Conservation (phyloP, 805 yeast genomes). For the Candida ortonii region DNA sequence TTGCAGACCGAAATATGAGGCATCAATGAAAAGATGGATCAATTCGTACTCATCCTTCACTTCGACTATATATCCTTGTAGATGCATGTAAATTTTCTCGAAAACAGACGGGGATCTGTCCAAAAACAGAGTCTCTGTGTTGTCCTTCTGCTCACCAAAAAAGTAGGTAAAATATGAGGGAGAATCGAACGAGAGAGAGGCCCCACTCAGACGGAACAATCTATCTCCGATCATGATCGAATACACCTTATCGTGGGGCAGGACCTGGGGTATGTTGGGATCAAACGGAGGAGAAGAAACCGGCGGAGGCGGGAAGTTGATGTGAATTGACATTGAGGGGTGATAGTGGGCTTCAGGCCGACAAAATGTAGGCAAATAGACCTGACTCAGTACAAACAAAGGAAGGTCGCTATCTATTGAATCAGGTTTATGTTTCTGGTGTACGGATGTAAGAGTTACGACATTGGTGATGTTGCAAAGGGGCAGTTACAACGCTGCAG, state of each 20-base stretch:
- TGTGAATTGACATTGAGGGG: too few species aligned
- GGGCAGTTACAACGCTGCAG: too few species aligned
- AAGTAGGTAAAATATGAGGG: constrained; percentile 85
- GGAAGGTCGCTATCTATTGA: background rate
- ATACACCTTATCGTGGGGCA: constrained; percentile 71
- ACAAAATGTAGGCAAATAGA: background rate
- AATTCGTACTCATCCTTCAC: constrained; percentile 60
- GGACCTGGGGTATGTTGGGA: constrained; percentile 45
- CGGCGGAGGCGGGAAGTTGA: too few species aligned
- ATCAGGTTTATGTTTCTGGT: background rate
- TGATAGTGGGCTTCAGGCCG: too few species aligned
- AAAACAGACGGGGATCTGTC: constrained; percentile 76
- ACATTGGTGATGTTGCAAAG: too few species aligned
- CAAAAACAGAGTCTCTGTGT: constrained; percentile 49
- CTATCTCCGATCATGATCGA: constrained; percentile 67
- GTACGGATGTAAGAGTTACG: background rate
- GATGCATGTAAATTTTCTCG: constrained; percentile 61
- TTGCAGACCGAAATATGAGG: constrained; percentile 65
- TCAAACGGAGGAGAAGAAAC: too few species aligned
- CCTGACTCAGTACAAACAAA: background rate
- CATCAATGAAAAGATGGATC: constrained; percentile 63
- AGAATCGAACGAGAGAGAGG: constrained; percentile 78
- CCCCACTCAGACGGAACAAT: constrained; percentile 69
- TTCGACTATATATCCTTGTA: constrained; percentile 75
- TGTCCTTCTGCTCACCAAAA: constrained; percentile 44